A percentile compares a stretch with the other conserved stretches of the same genome.
phyloP scores from a whole-genome alignment of 192 early-diverging fungal genomes.

The Coemansia sp. region DNA sequence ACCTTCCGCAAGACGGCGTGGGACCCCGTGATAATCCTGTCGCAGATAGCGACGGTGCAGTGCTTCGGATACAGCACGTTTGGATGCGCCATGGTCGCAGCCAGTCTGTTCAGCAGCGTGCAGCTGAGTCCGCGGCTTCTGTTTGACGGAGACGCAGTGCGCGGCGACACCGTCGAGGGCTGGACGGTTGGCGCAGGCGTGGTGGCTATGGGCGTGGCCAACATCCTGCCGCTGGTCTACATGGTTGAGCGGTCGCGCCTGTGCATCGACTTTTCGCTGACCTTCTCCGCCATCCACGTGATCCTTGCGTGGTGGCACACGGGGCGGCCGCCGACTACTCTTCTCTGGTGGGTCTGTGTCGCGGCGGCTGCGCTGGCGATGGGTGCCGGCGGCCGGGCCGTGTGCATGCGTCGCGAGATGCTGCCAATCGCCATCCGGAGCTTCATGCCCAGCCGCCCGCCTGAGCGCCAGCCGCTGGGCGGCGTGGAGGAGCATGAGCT shows the following conservation, averaged over 20 bases:
- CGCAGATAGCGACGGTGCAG: slow-evolving; percentile 54
- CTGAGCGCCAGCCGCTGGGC: slow-evolving; percentile 7
- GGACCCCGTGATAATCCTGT: slow-evolving; percentile 53
- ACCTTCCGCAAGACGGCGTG: slow-evolving; percentile 38
- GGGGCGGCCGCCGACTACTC: slow-evolving; percentile 11
- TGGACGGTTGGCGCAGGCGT: slow-evolving; percentile 26
- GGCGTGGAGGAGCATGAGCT: slow-evolving; percentile 38
- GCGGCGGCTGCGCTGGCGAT: slow-evolving; percentile 17
- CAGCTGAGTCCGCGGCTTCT: slow-evolving; percentile 32
- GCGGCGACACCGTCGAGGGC: slow-evolving; percentile 49
- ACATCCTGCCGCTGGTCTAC: slow-evolving; percentile 47
- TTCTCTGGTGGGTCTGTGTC: slow-evolving; percentile 38
- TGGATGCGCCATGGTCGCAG: slow-evolving; percentile 19
- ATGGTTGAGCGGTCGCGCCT: slow-evolving; percentile 54
- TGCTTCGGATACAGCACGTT: slow-evolving; percentile 48
- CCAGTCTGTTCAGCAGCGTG: slow-evolving; percentile 22
- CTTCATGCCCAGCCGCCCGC: slow-evolving; percentile 35
- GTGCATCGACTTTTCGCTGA: slow-evolving; percentile 54
- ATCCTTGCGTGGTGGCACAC: slow-evolving; percentile 37
- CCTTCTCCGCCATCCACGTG: slow-evolving; percentile 48
- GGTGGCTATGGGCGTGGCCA: slow-evolving; percentile 22
- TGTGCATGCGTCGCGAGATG: slow-evolving; percentile 48
- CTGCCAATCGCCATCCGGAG: slow-evolving; percentile 50
- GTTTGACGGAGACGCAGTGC: slow-evolving; percentile 30
- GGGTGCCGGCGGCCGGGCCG: slow-evolving; percentile 45